Conservation (phyloP, 768 basidiomycete genomes). For the Leccinellum rugosiceps region DNA sequence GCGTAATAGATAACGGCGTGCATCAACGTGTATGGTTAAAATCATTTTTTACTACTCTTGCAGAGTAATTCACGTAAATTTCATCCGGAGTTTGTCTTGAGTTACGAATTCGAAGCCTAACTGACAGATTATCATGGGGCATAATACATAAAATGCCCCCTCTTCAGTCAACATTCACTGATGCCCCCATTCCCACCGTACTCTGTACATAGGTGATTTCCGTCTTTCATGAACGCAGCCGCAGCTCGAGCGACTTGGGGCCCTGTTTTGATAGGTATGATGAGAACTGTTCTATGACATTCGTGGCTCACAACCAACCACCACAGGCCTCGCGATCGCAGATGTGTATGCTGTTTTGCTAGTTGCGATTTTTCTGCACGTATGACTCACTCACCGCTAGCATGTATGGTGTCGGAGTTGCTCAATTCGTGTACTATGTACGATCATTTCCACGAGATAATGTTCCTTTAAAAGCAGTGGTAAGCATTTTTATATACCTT, state of each 20-base stretch:
- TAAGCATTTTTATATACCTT: neutral
- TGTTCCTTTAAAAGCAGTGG: slow-evolving; percentile 8
- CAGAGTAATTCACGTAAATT: too few species aligned
- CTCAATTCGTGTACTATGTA: slow-evolving; percentile 20
- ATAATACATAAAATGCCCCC: neutral
- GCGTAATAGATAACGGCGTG: too few species aligned
- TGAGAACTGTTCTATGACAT: too few species aligned
- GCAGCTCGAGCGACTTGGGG: slow-evolving; percentile 2
- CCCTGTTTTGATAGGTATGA: slow-evolving; percentile 19
- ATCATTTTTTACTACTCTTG: too few species aligned
- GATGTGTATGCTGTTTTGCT: slow-evolving; percentile 8
- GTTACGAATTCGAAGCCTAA: too few species aligned
- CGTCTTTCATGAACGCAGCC: slow-evolving; percentile 5
- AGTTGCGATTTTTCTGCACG: neutral
- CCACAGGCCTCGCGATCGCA: slow-evolving; percentile 15
- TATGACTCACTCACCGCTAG: slow-evolving; percentile 3
- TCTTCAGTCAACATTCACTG: neutral
- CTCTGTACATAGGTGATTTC: neutral
- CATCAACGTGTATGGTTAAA: too few species aligned
- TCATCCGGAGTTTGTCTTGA: too few species aligned
- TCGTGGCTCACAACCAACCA: neutral
- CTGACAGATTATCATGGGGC: too few species aligned
- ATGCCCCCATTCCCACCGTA: neutral
- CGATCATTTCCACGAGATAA: slow-evolving; percentile 15
- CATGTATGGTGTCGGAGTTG: slow-evolving; percentile 16